Percentiles rank a stretch among this genome's conserved stretches.
phyloP scores from a whole-genome alignment of 2,329 filamentous ascomycete species.

The Cryphonectria nitschkei region DNA sequence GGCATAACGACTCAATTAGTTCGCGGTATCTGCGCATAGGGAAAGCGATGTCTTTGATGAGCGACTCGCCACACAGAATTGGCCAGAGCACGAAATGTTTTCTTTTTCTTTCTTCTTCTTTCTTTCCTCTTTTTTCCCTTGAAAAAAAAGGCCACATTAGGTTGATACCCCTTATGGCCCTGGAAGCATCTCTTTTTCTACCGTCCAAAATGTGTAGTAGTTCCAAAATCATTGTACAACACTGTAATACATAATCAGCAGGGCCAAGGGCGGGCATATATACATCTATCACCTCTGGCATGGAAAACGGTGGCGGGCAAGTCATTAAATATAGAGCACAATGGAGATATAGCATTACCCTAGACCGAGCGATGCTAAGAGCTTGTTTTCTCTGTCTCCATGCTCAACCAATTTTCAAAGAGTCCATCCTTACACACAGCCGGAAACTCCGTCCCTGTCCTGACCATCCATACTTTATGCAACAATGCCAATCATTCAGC shows the following conservation, averaged over 20 bases:
- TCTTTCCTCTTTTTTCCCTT: not conserved
- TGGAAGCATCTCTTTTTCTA: constrained; percentile 8
- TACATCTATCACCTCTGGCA: constrained; percentile 9
- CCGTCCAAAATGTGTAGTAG: constrained; percentile 8
- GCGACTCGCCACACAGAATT: too few relatives aligned
- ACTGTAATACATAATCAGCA: constrained; percentile 28
- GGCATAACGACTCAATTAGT: not conserved
- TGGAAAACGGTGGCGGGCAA: constrained; percentile 18
- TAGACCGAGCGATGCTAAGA: not conserved
- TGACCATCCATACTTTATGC: constrained; percentile 12
- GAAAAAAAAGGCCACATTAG: constrained; percentile 8
- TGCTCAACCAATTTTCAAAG: constrained; percentile 4
- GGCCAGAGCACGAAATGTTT: constrained; percentile 3
- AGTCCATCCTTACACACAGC: constrained; percentile 9
- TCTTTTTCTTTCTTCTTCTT: not conserved
- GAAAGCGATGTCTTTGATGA: not conserved
- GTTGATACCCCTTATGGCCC: constrained; percentile 19
- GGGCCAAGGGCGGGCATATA: constrained; percentile 1
- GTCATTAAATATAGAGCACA: constrained; percentile 13
- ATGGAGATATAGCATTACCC: constrained; percentile 18
- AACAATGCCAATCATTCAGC: constrained; percentile 15
- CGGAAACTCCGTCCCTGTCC: constrained; percentile 14
- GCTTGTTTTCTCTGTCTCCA: constrained; percentile 3
- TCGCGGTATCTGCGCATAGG: not conserved
- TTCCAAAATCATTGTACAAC: constrained; percentile 16